phyloP scores from a whole-genome alignment of 345 rosid species.

The Punica granatum region DNA sequence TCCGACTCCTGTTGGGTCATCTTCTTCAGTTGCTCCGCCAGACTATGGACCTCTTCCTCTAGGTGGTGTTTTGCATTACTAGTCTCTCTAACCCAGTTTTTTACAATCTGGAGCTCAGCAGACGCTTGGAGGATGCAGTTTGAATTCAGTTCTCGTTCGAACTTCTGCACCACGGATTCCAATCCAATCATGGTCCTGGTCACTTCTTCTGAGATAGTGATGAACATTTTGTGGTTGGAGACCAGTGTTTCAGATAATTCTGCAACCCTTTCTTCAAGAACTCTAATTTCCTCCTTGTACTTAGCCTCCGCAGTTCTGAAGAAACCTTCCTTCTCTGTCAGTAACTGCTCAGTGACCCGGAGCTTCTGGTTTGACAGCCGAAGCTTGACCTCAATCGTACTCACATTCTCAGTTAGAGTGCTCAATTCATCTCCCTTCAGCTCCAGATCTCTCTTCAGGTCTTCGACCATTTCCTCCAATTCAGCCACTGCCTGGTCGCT shows the following conservation, averaged over 20 bases:
- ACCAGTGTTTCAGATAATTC: slow-evolving; percentile 29
- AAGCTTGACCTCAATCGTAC: slow-evolving; percentile 68
- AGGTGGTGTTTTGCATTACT: slow-evolving; percentile 23
- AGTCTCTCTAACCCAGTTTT: slow-evolving; percentile 35
- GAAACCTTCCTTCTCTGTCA: slow-evolving; percentile 65
- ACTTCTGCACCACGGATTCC: slow-evolving; percentile 29
- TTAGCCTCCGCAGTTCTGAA: slow-evolving; percentile 52
- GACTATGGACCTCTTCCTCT: background rate
- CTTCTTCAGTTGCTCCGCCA: slow-evolving; percentile 7
- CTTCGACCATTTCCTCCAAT: slow-evolving; percentile 50
- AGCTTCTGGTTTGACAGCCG: slow-evolving; percentile 92
- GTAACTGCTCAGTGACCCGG: slow-evolving; percentile 74
- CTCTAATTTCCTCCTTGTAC: slow-evolving; percentile 49
- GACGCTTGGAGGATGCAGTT: slow-evolving; percentile 31
- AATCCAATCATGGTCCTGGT: slow-evolving; percentile 26
- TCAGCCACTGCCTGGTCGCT: slow-evolving; percentile 40
- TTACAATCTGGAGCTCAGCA: slow-evolving; percentile 34
- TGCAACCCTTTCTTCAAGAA: slow-evolving; percentile 45
- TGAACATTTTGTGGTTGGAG: slow-evolving; percentile 37
- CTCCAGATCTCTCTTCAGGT: slow-evolving; percentile 59
- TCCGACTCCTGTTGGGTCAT: slow-evolving; percentile 21
- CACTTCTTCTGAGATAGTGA: slow-evolving; percentile 33
- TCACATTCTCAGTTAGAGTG: slow-evolving; percentile 42
- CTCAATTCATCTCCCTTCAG: slow-evolving; percentile 69
- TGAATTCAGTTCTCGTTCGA: slow-evolving; percentile 31